Conservation (phyloP, 1,284 basidiomycete genomes). For the Xerocomus amazonicus region DNA sequence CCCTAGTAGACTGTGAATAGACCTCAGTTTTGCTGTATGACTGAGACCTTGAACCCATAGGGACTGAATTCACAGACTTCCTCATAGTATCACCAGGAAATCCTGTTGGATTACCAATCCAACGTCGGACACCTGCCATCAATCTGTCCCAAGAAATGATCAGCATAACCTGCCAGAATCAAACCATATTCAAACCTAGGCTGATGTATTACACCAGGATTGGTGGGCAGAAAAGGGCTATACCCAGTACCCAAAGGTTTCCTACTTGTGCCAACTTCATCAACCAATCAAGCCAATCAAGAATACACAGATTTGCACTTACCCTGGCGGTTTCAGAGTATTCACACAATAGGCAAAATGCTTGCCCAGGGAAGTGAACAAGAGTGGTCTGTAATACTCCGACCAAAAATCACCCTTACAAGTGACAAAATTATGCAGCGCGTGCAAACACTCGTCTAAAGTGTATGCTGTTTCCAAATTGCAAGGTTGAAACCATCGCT, state of each 20-base stretch:
- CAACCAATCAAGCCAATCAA: not conserved
- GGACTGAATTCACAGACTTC: constrained; percentile 26
- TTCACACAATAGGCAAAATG: constrained; percentile 89
- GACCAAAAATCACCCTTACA: constrained; percentile 75
- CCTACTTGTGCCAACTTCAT: constrained; percentile 33
- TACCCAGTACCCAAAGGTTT: constrained; percentile 65
- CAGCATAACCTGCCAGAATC: not conserved
- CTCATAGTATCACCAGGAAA: constrained; percentile 31
- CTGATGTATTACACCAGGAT: constrained; percentile 31
- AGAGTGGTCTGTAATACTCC: constrained; percentile 86
- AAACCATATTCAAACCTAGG: constrained; percentile 19
- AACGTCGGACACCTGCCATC: constrained; percentile 69
- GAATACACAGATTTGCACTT: constrained; percentile 18
- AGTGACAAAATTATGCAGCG: constrained; percentile 56
- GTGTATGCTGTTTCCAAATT: constrained; percentile 65
- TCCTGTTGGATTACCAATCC: constrained; percentile 57
- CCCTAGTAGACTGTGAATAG: constrained; percentile 61
- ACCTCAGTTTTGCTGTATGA: constrained; percentile 16
- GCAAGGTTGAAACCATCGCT: constrained; percentile 75
- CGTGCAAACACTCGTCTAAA: constrained; percentile 52
- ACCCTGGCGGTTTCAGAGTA: constrained; percentile 80
- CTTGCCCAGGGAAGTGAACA: constrained; percentile 79
- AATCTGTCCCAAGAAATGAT: constrained; percentile 40
- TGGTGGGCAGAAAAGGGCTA: constrained; percentile 69
- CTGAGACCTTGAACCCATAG: constrained; percentile 30